phyloP scores from a whole-genome alignment of 345 rosid genomes.

The Sonneratia alba region DNA sequence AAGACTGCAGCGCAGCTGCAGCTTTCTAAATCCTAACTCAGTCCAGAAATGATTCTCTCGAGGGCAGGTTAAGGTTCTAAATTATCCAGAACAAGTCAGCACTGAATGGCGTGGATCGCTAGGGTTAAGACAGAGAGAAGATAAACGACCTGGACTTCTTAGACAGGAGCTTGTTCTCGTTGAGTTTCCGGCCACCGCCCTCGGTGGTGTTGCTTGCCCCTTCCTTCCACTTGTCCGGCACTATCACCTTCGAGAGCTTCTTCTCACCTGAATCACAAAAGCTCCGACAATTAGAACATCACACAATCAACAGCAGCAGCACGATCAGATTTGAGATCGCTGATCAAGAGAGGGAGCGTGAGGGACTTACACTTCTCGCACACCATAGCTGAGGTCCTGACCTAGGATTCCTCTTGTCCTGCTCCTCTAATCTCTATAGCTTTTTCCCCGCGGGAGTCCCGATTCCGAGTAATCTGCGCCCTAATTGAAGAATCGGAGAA shows the following conservation, averaged over 20 bases:
- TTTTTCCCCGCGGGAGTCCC: not conserved
- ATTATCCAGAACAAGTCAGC: not conserved
- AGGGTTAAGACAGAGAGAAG: no score
- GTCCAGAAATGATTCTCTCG: not conserved
- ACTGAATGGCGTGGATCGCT: no score
- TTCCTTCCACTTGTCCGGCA: slow-evolving; percentile 99
- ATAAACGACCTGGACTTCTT: slow-evolving; percentile 57
- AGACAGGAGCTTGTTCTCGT: slow-evolving; percentile 97
- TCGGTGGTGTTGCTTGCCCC: slow-evolving; percentile 93
- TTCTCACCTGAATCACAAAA: slow-evolving; percentile 54
- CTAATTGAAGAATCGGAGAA: not conserved
- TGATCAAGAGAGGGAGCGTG: not conserved
- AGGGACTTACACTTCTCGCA: slow-evolving; percentile 74
- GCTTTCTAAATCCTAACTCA: not conserved
- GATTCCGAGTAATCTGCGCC: not conserved
- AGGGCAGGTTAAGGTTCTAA: not conserved
- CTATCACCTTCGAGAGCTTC: slow-evolving; percentile 91
- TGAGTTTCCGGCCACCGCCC: slow-evolving; percentile 91
- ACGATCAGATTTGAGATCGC: not conserved
- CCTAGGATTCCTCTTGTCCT: not conserved
- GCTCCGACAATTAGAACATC: not conserved
- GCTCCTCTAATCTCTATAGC: not conserved
- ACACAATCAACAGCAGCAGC: not conserved
- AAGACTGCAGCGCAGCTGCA: not conserved
- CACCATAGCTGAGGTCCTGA: slow-evolving; percentile 40